Base-by-base conservation (phyloP, 805 yeast genomes). In the Lipomyces starkeyi region DNA sequence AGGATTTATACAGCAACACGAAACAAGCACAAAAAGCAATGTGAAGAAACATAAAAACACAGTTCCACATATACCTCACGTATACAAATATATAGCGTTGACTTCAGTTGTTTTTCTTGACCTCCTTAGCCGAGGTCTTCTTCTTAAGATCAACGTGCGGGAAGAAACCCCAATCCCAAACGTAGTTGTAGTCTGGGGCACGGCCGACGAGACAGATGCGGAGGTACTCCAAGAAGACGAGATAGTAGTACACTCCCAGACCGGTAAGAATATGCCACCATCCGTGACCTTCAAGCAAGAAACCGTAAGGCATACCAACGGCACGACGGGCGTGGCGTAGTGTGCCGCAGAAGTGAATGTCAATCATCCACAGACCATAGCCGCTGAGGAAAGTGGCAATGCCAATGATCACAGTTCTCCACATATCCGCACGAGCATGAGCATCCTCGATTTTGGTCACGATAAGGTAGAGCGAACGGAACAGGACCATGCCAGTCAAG, bases 191-290 rank as follows among this genome's bases (percentile, higher is more conserved):
- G 40, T 85, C 81, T 34, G 83, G 79, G 34, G 86, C 85, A n/a
- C 80, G 80, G 4, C 87, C 88, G 17, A 82, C 81, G 76, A 91
- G 84, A 78, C 88, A 87, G 40, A 89, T 80, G 72, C 94, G 84
- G 70, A 93, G 80, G 71, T 90, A 86, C 80, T 92, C 93, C 75
- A 90, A 84, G 76, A 90, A 92, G 2, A 90, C 87, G 71, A 93
- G 84, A 79, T 91, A 93, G 76, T 84, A 89, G 78, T 94, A 94
- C 11, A 94, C 95, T 1, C 98, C 97, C 25, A 87, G 81, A 0
- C 97, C 97, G 54, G 80, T 79, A 59, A 77, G 71, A 56, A 78
- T 67, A 76, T 94, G 98, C 98, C 98, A 94, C 98, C 98, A 94
- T 29, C 97, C 97, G 75, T 94, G 98, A 35, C 97, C 90, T 78